Conservation (phyloP, 192 early-diverging fungal genomes). For the Geosiphon pyriformis region DNA sequence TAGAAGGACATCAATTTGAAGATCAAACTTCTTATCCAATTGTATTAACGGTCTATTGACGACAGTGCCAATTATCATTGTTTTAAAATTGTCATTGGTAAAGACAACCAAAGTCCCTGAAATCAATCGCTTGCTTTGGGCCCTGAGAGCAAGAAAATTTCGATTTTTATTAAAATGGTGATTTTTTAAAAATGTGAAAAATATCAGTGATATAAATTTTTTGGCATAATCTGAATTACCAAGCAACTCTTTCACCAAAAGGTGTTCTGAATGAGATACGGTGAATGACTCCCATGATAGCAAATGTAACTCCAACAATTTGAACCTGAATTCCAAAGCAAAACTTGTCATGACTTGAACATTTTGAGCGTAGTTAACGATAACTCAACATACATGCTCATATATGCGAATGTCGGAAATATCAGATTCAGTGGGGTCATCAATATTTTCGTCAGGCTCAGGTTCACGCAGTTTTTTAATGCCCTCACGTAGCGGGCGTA, state of each 20-base stretch:
- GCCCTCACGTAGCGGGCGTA: slow-evolving; percentile 44
- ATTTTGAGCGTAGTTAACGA: not conserved
- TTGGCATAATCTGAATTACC: slow-evolving; percentile 19
- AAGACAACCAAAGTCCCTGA: slow-evolving; percentile 51
- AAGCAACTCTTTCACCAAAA: slow-evolving; percentile 39
- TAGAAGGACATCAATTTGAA: slow-evolving; percentile 38
- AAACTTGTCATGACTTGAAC: not conserved
- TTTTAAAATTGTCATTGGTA: slow-evolving; percentile 44
- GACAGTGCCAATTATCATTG: slow-evolving; percentile 44
- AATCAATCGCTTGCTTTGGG: slow-evolving; percentile 45
- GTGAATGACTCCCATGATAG: slow-evolving; percentile 35
- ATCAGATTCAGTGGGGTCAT: not conserved
- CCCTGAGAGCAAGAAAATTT: slow-evolving; percentile 1
- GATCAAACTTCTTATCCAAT: slow-evolving; percentile 25
- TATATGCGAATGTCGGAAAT: slow-evolving; percentile 22
- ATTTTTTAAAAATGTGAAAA: not conserved
- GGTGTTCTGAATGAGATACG: slow-evolving; percentile 42
- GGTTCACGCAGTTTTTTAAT: slow-evolving; percentile 29
- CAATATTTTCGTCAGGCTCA: slow-evolving; percentile 24
- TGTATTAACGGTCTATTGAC: slow-evolving; percentile 33
- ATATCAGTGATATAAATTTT: not conserved
- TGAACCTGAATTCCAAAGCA: slow-evolving; percentile 30
- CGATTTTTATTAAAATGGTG: not conserved
- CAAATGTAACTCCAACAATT: slow-evolving; percentile 41
- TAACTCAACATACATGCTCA: slow-evolving; percentile 31